These are phyloP conservation scores for Thelephora terrestris DNA, from an alignment of 1,284 basidiomycete genomes.

Conservation along the genomic window DNA sequence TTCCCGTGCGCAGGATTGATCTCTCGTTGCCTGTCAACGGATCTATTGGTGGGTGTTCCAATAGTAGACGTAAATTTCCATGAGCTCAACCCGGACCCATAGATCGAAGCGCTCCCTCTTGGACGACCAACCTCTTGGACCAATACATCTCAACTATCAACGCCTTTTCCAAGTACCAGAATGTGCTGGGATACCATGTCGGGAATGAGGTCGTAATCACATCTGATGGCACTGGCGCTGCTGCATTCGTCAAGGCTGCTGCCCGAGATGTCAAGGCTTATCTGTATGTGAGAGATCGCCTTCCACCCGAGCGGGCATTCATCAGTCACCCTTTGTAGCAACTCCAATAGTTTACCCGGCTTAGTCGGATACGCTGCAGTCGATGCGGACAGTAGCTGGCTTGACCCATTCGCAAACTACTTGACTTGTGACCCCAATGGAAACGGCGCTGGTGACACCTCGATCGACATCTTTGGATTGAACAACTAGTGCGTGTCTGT, in stretches of 20 bases:
- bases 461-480: constrained; percentile 80
- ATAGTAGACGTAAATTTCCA: neutral
- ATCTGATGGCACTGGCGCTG: constrained; percentile 49
- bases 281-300: constrained; percentile 37
- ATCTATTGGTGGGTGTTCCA: constrained; percentile 39
- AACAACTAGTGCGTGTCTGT: constrained; percentile 56
- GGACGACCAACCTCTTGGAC: constrained; percentile 78
- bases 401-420: constrained; percentile 67
- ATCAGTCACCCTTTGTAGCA: constrained; percentile 27
- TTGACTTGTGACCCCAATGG: constrained; percentile 64
- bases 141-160: constrained; percentile 74
- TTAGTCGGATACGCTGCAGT: constrained; percentile 84
- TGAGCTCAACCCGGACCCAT: neutral
- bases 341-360: constrained; percentile 54
- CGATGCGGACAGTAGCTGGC: constrained; percentile 60
- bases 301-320: constrained; percentile 3
- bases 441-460: constrained; percentile 42
- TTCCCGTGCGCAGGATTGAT: constrained; percentile 54
- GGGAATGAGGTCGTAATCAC: constrained; percentile 81
- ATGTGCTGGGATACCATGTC: constrained; percentile 76
- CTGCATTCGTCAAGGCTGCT: constrained; percentile 84
- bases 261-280: constrained; percentile 84
- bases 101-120: constrained; percentile 63
- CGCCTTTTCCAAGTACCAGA: constrained; percentile 74
- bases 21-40: constrained; percentile 79